Evolutionary conservation across 139 green algal species (phyloP).

Genomic region (Spirogloea muscicola): DNA sequence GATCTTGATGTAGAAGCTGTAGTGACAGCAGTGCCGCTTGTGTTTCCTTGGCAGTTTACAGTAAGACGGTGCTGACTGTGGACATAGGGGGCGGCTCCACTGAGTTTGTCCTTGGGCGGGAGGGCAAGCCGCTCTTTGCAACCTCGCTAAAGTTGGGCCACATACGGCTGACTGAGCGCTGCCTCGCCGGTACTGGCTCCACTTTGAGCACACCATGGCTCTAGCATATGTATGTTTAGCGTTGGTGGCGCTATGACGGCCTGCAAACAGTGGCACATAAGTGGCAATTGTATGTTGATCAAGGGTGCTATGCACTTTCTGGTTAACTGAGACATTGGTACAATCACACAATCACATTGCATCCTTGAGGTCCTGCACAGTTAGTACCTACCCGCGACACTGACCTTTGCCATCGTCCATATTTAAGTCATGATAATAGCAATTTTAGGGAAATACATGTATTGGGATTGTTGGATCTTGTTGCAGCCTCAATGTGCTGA

Average conservation of each 20-base stretch:
- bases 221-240: not conserved
- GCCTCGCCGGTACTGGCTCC: not conserved
- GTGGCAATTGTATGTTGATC: not conserved
- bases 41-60: conserved; percentile 28
- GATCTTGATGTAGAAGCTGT: no score
- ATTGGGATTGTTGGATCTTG: not conserved
- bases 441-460: conserved; percentile 3
- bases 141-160: conserved; percentile 43
- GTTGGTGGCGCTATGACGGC: not conserved
- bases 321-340: not conserved
- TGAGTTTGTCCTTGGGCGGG: conserved; percentile 33
- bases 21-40: no score
- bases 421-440: no score
- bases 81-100: conserved; percentile 51
- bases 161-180: conserved; percentile 28
- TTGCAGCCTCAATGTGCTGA: no score
- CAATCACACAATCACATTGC: not conserved
- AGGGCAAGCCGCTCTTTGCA: conserved; percentile 27
- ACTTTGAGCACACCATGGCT: not conserved
- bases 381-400: no score
- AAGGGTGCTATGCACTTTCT: not conserved
- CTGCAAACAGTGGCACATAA: not conserved
- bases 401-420: no score
- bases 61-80: conserved; percentile 32
- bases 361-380: no score